Conservation (phyloP, 2,329 filamentous ascomycete species). For the Polytolypa hystricis region DNA sequence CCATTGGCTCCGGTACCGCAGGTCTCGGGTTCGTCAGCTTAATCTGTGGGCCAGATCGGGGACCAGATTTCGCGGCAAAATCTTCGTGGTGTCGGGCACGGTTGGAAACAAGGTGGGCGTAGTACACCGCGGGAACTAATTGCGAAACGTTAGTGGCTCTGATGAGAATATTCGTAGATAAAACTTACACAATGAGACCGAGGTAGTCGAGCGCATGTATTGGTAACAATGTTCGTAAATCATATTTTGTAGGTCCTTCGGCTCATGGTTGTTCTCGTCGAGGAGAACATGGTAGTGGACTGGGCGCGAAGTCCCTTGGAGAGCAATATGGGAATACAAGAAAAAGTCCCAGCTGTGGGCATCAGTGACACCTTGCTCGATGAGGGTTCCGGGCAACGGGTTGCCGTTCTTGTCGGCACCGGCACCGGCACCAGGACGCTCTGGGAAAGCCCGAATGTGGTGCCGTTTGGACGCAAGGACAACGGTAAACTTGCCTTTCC, state of each 20-base stretch:
- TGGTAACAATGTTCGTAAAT: constrained; percentile 94
- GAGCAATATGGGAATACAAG: constrained; percentile 59
- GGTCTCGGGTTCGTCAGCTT: constrained; percentile 22
- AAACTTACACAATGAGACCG: constrained; percentile 59
- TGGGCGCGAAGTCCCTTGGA: constrained; percentile 87
- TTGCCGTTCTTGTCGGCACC: constrained; percentile 66
- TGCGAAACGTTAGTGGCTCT: constrained; percentile 1
- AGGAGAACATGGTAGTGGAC: constrained; percentile 84
- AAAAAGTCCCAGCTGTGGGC: constrained; percentile 88
- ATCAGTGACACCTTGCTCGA: constrained; percentile 83
- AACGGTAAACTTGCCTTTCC: constrained; percentile 62
- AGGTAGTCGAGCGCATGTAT: constrained; percentile 82
- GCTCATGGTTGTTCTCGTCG: constrained; percentile 61
- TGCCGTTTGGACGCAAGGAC: constrained; percentile 89
- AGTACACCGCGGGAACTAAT: constrained; percentile 72
- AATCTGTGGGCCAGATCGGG: constrained; percentile 28
- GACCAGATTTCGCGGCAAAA: constrained; percentile 28
- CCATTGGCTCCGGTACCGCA: constrained; percentile 18
- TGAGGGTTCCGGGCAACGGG: constrained; percentile 70
- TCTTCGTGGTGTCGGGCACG: constrained; percentile 68
- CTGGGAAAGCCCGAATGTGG: constrained; percentile 85
- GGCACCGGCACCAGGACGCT: constrained; percentile 34
- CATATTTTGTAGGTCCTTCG: constrained; percentile 68
- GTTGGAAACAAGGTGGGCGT: constrained; percentile 78
- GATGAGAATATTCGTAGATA: background rate